Base-by-base conservation (phyloP, 2,329 filamentous ascomycete genomes). In the Cyphellophora europaea region DNA sequence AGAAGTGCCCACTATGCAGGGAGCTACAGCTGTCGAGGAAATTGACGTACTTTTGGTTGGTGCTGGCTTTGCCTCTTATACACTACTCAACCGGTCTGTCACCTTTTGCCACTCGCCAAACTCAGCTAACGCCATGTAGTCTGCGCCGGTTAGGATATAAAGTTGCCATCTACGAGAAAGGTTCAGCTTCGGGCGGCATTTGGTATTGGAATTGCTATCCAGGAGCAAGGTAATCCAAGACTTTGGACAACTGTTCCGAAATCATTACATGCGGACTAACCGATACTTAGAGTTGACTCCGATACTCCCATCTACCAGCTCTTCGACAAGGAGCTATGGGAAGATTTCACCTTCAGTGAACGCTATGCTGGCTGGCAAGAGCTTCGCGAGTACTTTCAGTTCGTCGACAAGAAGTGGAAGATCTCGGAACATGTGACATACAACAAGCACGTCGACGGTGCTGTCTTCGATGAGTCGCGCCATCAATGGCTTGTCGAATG, bases 141-240 rank as follows among this genome's bases (percentile, higher is more conserved):
- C 59, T 73, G 6, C 65, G 69, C 2, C 63, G 71, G 8, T 56
- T 58, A 5, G 71, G 70, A 1, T 51, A 66, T 16, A 65, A 63
- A 6, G 53, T 59, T 2, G 58, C 62, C 17, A 57, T 74, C 13
- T 68, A 66, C 40, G 73, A 77, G 41, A 67, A 69, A 0, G 72
- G 66, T 5, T 57, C 59, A 4, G 62, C 65, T 28, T 49, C 61
- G 0, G 42, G 44, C 16, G 57, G 57, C 11, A 54, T 57, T 11
- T 61, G 57, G 57, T 55, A 55, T 38, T 57, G 56, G 54, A 56
- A 53, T 32, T 49, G 49, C 30, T 60, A 58, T 45, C 57, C 56
- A 2, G 57, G 66, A 3, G 66, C 65, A n/a, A n/a, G n/a, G n/a
- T n/a, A n/a, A n/a, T n/a, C n/a, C n/a, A n/a, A n/a, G n/a, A n/a